Base-by-base conservation (phyloP, 179 eudicot species). In the Sideroxylon spinosum region DNA sequence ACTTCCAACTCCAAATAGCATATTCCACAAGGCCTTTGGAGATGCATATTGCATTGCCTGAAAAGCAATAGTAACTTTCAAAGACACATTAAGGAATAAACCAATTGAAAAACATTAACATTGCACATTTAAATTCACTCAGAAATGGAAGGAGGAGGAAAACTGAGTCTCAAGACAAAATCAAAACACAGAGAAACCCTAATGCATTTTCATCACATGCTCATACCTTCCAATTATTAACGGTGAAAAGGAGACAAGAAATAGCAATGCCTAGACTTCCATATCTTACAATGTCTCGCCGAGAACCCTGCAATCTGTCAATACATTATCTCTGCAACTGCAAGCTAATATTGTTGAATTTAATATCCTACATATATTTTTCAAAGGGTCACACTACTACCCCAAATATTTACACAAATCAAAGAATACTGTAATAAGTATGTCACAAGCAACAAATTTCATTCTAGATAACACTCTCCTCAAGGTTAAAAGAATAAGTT, bases 1-100 rank as follows among this genome's bases (percentile, higher is more conserved):
- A 78, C 74, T 85, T 76, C 76, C 57, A 57, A 85, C 89, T 81
- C 98, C 98, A 88, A 90, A 88, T 78, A 91, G 73, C 44, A 82
- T 73, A 84, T 92, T 95, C 98, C 98, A 93, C 48, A 95, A 75
- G 76, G 98, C 99, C 87, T 95, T 95, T 64, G 94, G 97, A 83
- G 99, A 95, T 81, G 94, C 87, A 92, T 91, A 95, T 81, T 93
- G 96, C 99, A 95, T 93, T 81, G 98, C 95, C 99, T 95, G 89
- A 90, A 91, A 87, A 84, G 78, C 78, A 61, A 74, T 22, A 82
- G 78, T 75, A 89, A 82, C 86, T 87, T 84, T 86, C 85, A 84
- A 76, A 80, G 82, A 76, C 78, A 71, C 32, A 82, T 28, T 62
- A 37, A 16, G 23, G 57, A 74, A 25, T 48, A 32, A 66, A 73